These are phyloP conservation scores for Kurtzmaniella quercitrusa DNA, from an alignment of 1,139 yeast genomes.

Conservation along the genomic window DNA sequence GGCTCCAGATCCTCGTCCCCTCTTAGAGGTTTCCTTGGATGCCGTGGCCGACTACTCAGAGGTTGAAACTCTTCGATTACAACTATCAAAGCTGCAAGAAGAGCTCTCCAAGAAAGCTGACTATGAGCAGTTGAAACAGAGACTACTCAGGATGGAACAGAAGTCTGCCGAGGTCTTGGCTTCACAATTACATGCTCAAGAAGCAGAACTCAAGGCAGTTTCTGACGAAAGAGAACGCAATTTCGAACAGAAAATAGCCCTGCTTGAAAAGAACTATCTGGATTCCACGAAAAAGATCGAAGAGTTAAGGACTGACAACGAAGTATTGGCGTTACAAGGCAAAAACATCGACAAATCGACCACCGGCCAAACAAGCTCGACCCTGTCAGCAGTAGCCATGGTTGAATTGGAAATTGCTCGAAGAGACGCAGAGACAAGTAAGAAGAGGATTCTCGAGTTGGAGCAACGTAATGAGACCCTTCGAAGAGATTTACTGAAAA, in stretches of 20 bases:
- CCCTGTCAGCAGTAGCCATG: conserved; percentile 26
- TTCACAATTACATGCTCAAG: conserved; percentile 49
- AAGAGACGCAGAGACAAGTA: conserved; percentile 72
- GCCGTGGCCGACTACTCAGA: conserved; percentile 61
- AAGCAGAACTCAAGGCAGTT: conserved; percentile 54
- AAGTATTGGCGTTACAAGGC: conserved; percentile 46
- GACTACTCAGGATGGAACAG: conserved; percentile 56
- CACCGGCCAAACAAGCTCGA: conserved; percentile 5
- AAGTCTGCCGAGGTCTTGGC: conserved; percentile 50
- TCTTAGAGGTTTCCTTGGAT: conserved; percentile 68
- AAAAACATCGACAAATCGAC: conserved; percentile 31
- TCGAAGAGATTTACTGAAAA: conserved; percentile 56
- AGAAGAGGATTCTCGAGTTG: conserved; percentile 62
- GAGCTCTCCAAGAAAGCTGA: conserved; percentile 67
- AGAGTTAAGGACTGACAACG: conserved; percentile 52
- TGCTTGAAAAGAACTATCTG: conserved; percentile 38
- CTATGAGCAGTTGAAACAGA: conserved; percentile 68
- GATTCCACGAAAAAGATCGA: conserved; percentile 47
- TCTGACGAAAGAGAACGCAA: conserved; percentile 62
- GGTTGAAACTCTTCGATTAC: conserved; percentile 46
- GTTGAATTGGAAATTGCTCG: conserved; percentile 63
- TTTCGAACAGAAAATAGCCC: conserved; percentile 51
- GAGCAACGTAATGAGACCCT: conserved; percentile 77
- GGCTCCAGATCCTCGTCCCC: conserved; percentile 89
- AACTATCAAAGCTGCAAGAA: conserved; percentile 54